Percentiles rank a stretch among this genome's conserved stretches.
These are phyloP conservation scores for Hypoxylon sp. DNA, from an alignment of 2,329 filamentous ascomycete genomes.

Conservation along the genomic window DNA sequence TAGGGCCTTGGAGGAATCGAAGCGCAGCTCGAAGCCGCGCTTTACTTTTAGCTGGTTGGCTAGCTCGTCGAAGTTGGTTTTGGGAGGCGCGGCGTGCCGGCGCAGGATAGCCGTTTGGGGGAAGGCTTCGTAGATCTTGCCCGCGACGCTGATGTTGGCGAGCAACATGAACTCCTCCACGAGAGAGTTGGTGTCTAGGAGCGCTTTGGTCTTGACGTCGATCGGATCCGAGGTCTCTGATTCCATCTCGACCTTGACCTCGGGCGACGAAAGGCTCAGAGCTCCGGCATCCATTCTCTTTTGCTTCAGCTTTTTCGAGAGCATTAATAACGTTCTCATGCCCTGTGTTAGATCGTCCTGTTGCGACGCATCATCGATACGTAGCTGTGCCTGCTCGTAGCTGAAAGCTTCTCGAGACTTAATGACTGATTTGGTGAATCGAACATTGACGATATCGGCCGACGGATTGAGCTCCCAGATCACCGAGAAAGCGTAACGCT, in stretches of 20 bases:
- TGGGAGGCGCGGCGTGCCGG: conserved; percentile 91
- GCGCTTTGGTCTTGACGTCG: conserved; percentile 94
- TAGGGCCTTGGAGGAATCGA: conserved; percentile 91
- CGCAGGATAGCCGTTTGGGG: conserved; percentile 95
- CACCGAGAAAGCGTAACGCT: conserved; percentile 88
- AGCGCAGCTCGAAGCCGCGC: conserved; percentile 82
- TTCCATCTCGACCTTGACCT: conserved; percentile 95
- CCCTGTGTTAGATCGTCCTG: conserved; percentile 90
- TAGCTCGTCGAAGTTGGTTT: conserved; percentile 96
- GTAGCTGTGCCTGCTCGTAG: conserved; percentile 94
- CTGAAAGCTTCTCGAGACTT: conserved; percentile 96
- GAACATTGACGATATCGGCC: conserved; percentile 86
- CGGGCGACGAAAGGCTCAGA: conserved; percentile 95
- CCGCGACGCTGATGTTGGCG: conserved; percentile 94
- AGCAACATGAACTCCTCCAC: conserved; percentile 99
- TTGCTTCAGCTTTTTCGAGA: conserved; percentile 93
- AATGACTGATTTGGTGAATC: conserved; percentile 98
- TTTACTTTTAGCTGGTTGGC: conserved; percentile 91
- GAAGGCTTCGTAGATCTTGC: conserved; percentile 91
- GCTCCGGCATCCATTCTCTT: conserved; percentile 98
- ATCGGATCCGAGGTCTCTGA: conserved; percentile 96
- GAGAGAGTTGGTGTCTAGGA: conserved; percentile 95
- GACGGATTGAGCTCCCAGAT: conserved; percentile 90
- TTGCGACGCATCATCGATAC: conserved; percentile 90
- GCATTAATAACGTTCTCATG: conserved; percentile 87